Percentiles rank a stretch among this genome's conserved stretches.
Evolutionary conservation across 2,329 filamentous ascomycete genomes (phyloP).

Genomic region (Talaromyces pinophilus): DNA sequence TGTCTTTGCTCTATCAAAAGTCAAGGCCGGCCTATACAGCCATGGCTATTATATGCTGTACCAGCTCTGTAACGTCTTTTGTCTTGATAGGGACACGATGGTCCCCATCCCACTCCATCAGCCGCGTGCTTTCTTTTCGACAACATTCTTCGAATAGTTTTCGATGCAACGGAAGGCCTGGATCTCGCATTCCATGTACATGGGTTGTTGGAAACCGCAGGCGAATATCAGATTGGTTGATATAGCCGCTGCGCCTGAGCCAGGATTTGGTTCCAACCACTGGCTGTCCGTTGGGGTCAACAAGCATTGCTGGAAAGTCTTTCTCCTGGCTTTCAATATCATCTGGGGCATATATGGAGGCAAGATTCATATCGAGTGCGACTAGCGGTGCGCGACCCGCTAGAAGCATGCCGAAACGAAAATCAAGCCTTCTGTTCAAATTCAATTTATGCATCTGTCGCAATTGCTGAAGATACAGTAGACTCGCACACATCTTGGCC

Average conservation of each 20-base stretch:
- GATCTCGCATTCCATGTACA: slow-evolving; percentile 66
- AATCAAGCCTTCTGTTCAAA: slow-evolving; percentile 37
- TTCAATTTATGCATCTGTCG: slow-evolving; percentile 31
- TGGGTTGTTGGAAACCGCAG: slow-evolving; percentile 64
- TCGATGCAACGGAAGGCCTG: slow-evolving; percentile 61
- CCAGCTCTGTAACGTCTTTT: slow-evolving; percentile 62
- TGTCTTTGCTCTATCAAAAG: not conserved
- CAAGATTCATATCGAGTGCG: slow-evolving; percentile 31
- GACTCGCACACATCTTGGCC: slow-evolving; percentile 61
- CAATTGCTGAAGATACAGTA: slow-evolving; percentile 64
- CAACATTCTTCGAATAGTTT: slow-evolving; percentile 62
- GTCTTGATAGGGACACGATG: slow-evolving; percentile 72
- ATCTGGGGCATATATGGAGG: not conserved
- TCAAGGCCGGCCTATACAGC: slow-evolving; percentile 38
- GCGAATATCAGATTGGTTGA: not conserved
- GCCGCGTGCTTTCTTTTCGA: slow-evolving; percentile 51
- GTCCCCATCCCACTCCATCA: slow-evolving; percentile 73
- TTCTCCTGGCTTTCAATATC: not conserved
- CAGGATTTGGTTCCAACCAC: slow-evolving; percentile 28
- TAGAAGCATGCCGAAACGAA: slow-evolving; percentile 63
- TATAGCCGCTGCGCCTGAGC: not conserved
- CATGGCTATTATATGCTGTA: slow-evolving; percentile 55
- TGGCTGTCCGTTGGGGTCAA: slow-evolving; percentile 36
- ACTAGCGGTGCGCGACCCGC: slow-evolving; percentile 64
- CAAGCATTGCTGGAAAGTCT: not conserved